Evolutionary conservation across 2,329 filamentous ascomycete genomes (phyloP).

Genomic region (Venturia nashicola): DNA sequence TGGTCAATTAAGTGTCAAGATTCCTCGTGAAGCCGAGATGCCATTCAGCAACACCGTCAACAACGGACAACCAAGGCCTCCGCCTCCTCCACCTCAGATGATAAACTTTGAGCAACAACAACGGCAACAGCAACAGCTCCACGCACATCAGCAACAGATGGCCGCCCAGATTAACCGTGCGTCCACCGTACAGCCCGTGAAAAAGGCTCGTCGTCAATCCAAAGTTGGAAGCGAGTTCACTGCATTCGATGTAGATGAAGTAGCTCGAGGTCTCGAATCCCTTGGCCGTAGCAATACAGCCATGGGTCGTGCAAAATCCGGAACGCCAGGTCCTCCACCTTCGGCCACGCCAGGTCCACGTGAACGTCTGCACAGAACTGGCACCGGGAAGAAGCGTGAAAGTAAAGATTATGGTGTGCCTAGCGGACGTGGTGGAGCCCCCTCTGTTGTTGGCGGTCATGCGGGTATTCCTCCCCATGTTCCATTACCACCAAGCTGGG

Average conservation of each 20-base stretch:
- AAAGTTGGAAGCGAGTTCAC: conserved; percentile 3
- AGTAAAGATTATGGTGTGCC: conserved; percentile 7
- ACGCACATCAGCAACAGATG: not conserved
- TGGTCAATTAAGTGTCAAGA: conserved; percentile 6
- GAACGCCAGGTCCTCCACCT: conserved; percentile 1
- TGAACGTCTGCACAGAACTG: not conserved
- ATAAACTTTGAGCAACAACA: not conserved
- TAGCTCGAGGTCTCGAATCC: not conserved
- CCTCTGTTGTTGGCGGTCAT: not conserved
- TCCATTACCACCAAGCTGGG: conserved; percentile 4
- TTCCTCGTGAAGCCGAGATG: conserved; percentile 19
- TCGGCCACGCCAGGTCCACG: not conserved
- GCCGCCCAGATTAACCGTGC: not conserved
- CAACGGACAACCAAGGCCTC: conserved; percentile 1
- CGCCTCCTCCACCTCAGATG: conserved; percentile 2
- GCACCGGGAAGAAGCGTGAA: conserved; percentile 6
- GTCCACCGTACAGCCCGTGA: not conserved
- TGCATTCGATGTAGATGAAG: conserved; percentile 3
- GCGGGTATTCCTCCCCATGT: conserved; percentile 4
- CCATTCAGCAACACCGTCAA: not conserved
- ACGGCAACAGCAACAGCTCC: conserved; percentile 4
- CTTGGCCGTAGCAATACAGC: conserved; percentile 1
- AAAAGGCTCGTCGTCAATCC: not conserved
- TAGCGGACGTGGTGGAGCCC: not conserved
- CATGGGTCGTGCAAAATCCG: conserved; percentile 4